Base-by-base conservation (phyloP, 768 basidiomycete species). In the Tulasnella sp. region DNA sequence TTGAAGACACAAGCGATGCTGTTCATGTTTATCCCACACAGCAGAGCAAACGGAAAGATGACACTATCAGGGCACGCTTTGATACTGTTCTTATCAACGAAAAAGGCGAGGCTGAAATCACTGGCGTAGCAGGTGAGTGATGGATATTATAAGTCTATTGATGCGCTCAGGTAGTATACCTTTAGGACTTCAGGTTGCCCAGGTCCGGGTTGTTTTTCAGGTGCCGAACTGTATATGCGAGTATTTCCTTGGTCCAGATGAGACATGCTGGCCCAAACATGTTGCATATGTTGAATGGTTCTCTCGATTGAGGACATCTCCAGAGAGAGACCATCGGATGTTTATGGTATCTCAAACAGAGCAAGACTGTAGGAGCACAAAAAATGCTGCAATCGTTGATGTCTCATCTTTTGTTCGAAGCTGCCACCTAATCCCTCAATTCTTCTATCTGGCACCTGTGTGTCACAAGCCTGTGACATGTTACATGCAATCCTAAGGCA, bases 201-300 rank as follows among this genome's bases (percentile, higher is more conserved):
- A 33, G 7, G 24, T 48, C 33, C 35, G 47, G 4, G 35, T 33
- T 24, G 28, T 48, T 32, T 40, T 48, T 37, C 6, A 9, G 4
- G 9, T 39, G 16, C 2, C 20, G 1, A 2, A 20, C 28, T 39
- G 19, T 35, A 8, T 24, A 20, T 12, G 2, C 35, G 4, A 37
- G 15, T 8, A 37, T 19, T 7, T 22, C 37, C 1, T 34, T 24
- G 8, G 35, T n/a, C n/a, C n/a, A n/a, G n/a, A 13, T 2, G 19
- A 4, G 25, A 13, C 8, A 37, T 19, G 4, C 24, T 16, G 1
- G 16, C 22, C 35, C 35, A 24, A 34, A 28, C 47, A 48, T 5
- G 25, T 37, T 5, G 47, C 35, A 5, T 48, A 48, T 40, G 47
- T 48, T 3, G 35, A 48, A n/a, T 48, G 47, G 47, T 48, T n/a